A percentile compares a stretch with the other conserved stretches of the same genome.
These are phyloP conservation scores for Tuber umbilicatum DNA, from an alignment of 495 filamentous ascomycete genomes.

Conservation along the genomic window DNA sequence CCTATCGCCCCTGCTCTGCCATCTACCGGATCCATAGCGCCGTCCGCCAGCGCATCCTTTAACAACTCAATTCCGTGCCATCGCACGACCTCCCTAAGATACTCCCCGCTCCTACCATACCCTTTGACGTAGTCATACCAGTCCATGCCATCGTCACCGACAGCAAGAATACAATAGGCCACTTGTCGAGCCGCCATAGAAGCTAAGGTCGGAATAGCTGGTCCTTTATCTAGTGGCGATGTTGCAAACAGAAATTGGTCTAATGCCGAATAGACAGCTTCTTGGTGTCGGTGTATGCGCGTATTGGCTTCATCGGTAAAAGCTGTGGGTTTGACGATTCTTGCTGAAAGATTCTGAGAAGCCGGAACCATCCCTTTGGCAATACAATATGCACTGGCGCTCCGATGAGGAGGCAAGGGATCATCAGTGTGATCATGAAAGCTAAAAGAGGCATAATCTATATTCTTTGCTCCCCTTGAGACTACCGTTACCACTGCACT, in stretches of 20 bases:
- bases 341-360: not conserved
- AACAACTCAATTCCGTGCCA: slow-evolving; percentile 39
- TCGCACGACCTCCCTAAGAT: slow-evolving; percentile 36
- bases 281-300: not conserved
- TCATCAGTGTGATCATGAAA: not conserved
- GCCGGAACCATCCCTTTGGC: not conserved
- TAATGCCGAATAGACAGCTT: not conserved
- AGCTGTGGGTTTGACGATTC: not conserved
- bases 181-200: slow-evolving; percentile 30
- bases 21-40: slow-evolving; percentile 14
- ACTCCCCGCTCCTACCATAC: slow-evolving; percentile 33
- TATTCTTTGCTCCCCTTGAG: not conserved
- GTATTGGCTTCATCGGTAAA: not conserved
- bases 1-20: slow-evolving; percentile 26
- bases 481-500: not conserved
- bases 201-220: not conserved
- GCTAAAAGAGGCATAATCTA: not conserved
- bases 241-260: not conserved
- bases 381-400: not conserved
- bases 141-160: slow-evolving; percentile 27
- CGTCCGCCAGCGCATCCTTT: slow-evolving; percentile 21
- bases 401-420: not conserved
- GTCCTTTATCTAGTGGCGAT: not conserved
- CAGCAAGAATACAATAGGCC: slow-evolving; percentile 39
- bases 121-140: slow-evolving; percentile 37